Base-by-base conservation (phyloP, 768 basidiomycete genomes). In the Tephrocybe rancida region DNA sequence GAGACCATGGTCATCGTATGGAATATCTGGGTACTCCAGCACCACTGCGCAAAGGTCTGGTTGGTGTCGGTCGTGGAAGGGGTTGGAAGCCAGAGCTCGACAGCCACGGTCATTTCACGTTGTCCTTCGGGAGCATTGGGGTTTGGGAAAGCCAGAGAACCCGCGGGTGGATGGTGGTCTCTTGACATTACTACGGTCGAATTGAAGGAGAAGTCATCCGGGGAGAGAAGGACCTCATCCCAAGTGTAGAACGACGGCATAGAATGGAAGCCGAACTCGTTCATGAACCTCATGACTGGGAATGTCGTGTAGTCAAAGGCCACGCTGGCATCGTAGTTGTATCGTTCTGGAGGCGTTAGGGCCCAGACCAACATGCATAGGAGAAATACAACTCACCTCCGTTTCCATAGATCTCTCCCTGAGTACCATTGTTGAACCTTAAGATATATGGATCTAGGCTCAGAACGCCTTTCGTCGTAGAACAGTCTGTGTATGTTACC, bases 201-300 rank as follows among this genome's bases (percentile, higher is more conserved):
- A 64, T 84, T 83, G 68, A 84, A 84, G 24, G 70, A 70, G 65
- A 81, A 83, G 58, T 83, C 82, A 8, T 73, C 76, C 0, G 77
- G 72, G 3, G 75, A 73, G 18, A 65, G 58, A 3, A 84, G 74
- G 1, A 80, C 83, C 59, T 84, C 80, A 58, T 83, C 73, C 83
- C 83, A 85, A 47, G 70, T 77, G 56, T 81, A 84, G 66, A 84
- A 80, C 0, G 82, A 84, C 5, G 83, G 83, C 77, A 83, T 81
- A 0, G 83, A 84, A 62, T 84, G 83, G 67, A 83, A 84, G 78
- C 82, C 82, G 48, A 84, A 84, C 57, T 85, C 83, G 55, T 84
- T 84, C 39, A 83, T 71, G 50, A 83, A 84, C 34, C 83, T 77
- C 46, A 25, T 38, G 37, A 80, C 72, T 13, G 82, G 82, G 57